Base-by-base conservation (phyloP, 306 rosid species). In the Rosa persica region DNA sequence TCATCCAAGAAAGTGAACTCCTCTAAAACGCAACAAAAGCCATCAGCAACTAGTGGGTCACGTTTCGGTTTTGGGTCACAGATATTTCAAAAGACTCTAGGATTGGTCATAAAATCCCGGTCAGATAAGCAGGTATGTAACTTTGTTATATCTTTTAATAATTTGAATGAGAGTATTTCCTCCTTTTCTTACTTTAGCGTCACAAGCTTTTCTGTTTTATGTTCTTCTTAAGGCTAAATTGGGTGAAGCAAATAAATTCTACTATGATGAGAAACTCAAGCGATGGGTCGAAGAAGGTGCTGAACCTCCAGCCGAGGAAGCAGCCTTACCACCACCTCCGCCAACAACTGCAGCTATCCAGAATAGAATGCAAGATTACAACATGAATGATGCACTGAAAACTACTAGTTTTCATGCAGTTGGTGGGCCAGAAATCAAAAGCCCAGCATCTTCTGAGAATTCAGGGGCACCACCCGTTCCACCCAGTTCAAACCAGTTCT, bases 211-310 rank as follows among this genome's bases (percentile, higher is more conserved):
- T 34, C 30, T 51, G 34, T 34, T 73, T 62, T 25, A 66, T 78
- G 65, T 67, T 79, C 78, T 51, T 75, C 72, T 85, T 62, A 72
- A 91, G 97, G 97, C 94, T 76, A 91, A 91, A 80, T 85, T 91
- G 82, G 97, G 97, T 17, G 97, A 91, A 60, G 83, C 43, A 48
- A 91, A 89, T 71, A 88, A 87, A 64, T 91, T 91, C 73, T 91
- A 91, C 83, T 91, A 88, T 74, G 94, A 91, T 79, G 92, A 91
- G 75, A 91, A 91, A 78, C 90, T 89, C 66, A 91, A 89, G 86
- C 88, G 92, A 78, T 91, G 97, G 97, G 92, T 91, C 12, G 97
- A 91, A 81, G 92, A 89, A 78, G 97, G 97, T 67, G 90, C 77
- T 58, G 90, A 86, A 81, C 85, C 84, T 80, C 92, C 97, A 55